Evolutionary conservation across 2,329 filamentous ascomycete genomes (phyloP).

Genomic region (Neodidymelliopsis sp.): DNA sequence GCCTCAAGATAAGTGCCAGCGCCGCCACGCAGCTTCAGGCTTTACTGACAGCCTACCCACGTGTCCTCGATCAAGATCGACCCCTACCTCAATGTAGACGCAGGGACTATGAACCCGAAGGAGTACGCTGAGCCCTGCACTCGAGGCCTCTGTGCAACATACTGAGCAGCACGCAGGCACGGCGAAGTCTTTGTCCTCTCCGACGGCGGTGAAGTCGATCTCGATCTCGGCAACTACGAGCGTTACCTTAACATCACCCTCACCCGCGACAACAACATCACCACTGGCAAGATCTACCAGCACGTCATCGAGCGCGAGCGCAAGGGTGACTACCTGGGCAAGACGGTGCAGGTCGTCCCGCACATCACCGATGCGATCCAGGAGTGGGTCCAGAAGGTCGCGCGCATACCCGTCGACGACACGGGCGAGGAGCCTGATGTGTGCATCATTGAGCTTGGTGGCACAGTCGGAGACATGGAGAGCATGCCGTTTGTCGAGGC

Average conservation of each 20-base stretch:
- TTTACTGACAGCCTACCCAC: conserved; percentile 52
- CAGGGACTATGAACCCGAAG: conserved; percentile 74
- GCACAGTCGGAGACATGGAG: conserved; percentile 83
- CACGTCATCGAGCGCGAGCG: conserved; percentile 81
- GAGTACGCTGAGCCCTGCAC: conserved; percentile 55
- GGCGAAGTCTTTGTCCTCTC: conserved; percentile 90
- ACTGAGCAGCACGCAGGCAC: conserved; percentile 62
- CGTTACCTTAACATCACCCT: conserved; percentile 84
- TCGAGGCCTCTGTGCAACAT: neutral
- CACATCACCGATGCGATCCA: conserved; percentile 92
- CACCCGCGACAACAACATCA: conserved; percentile 91
- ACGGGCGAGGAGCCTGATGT: conserved; percentile 85
- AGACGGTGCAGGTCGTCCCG: conserved; percentile 89
- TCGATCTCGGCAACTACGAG: conserved; percentile 80
- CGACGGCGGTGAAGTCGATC: conserved; percentile 79
- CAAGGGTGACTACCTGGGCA: conserved; percentile 81
- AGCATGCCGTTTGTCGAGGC: conserved; percentile 89
- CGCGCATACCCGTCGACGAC: conserved; percentile 85
- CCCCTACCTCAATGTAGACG: conserved; percentile 78
- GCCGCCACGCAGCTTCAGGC: conserved; percentile 18
- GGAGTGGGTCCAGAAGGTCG: conserved; percentile 89
- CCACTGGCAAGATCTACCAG: conserved; percentile 94
- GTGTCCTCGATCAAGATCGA: conserved; percentile 75
- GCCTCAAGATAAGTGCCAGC: conserved; percentile 71
- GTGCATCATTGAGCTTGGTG: conserved; percentile 80